A percentile compares a stretch with the other conserved stretches of the same genome.
Evolutionary conservation across 1,284 basidiomycete genomes (phyloP).

Genomic region (Ceratobasidium sp.): DNA sequence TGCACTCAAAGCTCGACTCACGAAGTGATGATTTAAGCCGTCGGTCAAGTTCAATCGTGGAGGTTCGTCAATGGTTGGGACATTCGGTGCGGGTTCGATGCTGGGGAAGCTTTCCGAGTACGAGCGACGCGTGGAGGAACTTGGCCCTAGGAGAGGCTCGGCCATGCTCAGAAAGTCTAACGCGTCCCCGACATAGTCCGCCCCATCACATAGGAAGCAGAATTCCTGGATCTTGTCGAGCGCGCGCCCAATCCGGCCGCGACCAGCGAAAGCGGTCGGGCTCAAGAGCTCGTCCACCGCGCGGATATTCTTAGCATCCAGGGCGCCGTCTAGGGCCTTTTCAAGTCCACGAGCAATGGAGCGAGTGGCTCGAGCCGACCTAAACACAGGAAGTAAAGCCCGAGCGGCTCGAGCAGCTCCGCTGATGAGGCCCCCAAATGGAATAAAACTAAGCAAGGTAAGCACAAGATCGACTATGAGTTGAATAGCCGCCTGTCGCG

Average conservation of each 20-base stretch:
- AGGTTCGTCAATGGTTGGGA: background rate
- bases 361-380: slow-evolving; percentile 24
- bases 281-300: slow-evolving; percentile 26
- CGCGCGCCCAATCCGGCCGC: slow-evolving; percentile 24
- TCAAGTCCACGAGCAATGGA: slow-evolving; percentile 16
- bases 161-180: slow-evolving; percentile 19
- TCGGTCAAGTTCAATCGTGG: no score
- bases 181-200: background rate
- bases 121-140: background rate
- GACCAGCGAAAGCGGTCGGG: slow-evolving; percentile 26
- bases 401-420: slow-evolving; percentile 26
- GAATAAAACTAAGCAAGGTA: slow-evolving; percentile 32
- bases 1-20: background rate
- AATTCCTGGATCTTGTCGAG: slow-evolving; percentile 32
- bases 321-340: slow-evolving; percentile 15
- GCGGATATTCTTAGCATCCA: slow-evolving; percentile 20
- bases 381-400: slow-evolving; percentile 19
- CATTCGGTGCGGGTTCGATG: background rate
- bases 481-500: slow-evolving; percentile 30
- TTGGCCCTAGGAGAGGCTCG: background rate
- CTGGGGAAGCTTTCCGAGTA: background rate
- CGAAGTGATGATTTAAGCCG: background rate
- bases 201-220: slow-evolving; percentile 10
- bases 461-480: slow-evolving; percentile 30
- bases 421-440: slow-evolving; percentile 30